These are phyloP conservation scores for Puccinia coronata DNA, from an alignment of 1,284 basidiomycete species.

Conservation along the genomic window DNA sequence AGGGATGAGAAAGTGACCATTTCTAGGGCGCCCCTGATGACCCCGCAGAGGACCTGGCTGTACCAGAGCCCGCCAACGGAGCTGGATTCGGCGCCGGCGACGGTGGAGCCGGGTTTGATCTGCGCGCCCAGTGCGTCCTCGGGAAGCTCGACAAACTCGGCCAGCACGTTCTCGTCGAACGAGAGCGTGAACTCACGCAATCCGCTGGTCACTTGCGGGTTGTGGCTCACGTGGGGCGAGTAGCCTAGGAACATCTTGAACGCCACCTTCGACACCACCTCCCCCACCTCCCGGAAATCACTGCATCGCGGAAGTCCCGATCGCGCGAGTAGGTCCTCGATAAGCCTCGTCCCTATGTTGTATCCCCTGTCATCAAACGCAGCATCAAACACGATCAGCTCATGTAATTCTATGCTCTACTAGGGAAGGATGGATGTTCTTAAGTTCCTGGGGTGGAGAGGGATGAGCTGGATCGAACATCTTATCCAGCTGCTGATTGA, in stretches of 20 bases:
- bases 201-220: conserved; percentile 56
- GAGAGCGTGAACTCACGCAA: conserved; percentile 72
- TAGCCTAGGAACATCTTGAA: conserved; percentile 98
- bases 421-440: no score
- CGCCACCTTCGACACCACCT: conserved; percentile 75
- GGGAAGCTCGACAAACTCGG: conserved; percentile 96
- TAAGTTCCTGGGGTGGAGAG: no score
- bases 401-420: no score
- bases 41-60: conserved; percentile 91
- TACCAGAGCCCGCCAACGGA: conserved; percentile 85
- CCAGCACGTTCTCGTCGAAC: conserved; percentile 92
- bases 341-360: conserved; percentile 92
- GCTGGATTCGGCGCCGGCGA: neutral
- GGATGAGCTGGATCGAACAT: conserved; percentile 60
- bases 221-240: conserved; percentile 77
- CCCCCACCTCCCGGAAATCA: conserved; percentile 90
- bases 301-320: conserved; percentile 79
- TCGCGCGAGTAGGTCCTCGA: conserved; percentile 95
- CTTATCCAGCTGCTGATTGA: conserved; percentile 68
- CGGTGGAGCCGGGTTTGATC: neutral
- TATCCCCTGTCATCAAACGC: conserved; percentile 75
- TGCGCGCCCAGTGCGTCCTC: conserved; percentile 72
- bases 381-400: neutral
- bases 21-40: conserved; percentile 86
- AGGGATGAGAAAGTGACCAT: conserved; percentile 69